phyloP scores from a whole-genome alignment of 2,329 filamentous ascomycete species.

The Grosmannia huntii region DNA sequence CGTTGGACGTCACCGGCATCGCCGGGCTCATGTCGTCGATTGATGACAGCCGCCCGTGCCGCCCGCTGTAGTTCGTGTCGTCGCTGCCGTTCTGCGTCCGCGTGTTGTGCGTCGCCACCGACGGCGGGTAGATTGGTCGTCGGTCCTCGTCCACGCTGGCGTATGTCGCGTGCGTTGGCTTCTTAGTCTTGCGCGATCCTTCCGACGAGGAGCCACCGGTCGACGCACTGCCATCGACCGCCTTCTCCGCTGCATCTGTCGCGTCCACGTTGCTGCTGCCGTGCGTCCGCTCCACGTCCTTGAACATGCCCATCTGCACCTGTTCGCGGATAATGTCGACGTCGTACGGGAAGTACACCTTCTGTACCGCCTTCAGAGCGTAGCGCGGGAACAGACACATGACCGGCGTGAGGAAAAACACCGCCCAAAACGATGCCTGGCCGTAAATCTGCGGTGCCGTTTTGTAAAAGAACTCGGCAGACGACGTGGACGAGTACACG shows the following conservation, averaged over 20 bases:
- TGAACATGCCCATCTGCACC: constrained; percentile 69
- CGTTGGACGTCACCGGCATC: constrained; percentile 30
- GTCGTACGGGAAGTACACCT: constrained; percentile 86
- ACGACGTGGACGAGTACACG: constrained; percentile 51
- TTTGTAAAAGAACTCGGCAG: constrained; percentile 52
- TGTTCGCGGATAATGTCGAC: constrained; percentile 95
- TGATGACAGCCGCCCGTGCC: constrained; percentile 8
- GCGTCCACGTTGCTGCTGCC: constrained; percentile 8
- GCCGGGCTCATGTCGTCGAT: constrained; percentile 50
- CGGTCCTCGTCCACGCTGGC: constrained; percentile 71
- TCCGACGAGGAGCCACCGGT: constrained; percentile 35
- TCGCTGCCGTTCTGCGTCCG: constrained; percentile 87
- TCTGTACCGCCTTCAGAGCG: constrained; percentile 74
- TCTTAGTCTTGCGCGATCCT: constrained; percentile 38
- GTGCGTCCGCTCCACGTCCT: constrained; percentile 40
- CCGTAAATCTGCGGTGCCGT: constrained; percentile 69
- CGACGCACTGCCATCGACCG: constrained; percentile 29
- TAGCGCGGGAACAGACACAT: constrained; percentile 83
- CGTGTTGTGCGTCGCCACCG: constrained; percentile 70
- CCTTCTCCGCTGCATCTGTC: constrained; percentile 23
- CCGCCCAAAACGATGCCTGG: constrained; percentile 75
- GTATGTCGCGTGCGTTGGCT: constrained; percentile 36
- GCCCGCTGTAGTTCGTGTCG: constrained; percentile 61
- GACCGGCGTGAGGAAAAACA: constrained; percentile 64
- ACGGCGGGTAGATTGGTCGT: constrained; percentile 87